Evolutionary conservation across 1,284 basidiomycete genomes (phyloP).

Genomic region (Melampsora americana): DNA sequence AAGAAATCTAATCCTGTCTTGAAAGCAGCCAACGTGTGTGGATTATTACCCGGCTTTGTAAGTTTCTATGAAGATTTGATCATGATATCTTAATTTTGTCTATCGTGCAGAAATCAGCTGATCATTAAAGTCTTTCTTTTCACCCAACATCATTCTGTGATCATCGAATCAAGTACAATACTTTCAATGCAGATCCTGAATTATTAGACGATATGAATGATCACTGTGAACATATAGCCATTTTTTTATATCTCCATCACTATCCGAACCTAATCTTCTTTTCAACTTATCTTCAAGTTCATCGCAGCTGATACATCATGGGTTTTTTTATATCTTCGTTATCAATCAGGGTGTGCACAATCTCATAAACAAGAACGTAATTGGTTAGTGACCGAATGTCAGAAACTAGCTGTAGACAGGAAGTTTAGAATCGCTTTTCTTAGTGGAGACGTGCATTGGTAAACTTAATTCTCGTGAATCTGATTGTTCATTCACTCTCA

Average conservation of each 20-base stretch:
- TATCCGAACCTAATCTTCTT: background rate
- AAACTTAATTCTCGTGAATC: background rate
- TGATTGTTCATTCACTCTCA: background rate
- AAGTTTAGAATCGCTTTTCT: slow-evolving; percentile 32
- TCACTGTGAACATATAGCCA: slow-evolving; percentile 27
- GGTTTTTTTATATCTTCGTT: background rate
- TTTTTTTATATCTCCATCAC: background rate
- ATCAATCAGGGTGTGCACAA: slow-evolving; percentile 57
- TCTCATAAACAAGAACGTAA: slow-evolving; percentile 60
- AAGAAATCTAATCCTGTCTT: slow-evolving; percentile 23
- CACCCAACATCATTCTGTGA: background rate
- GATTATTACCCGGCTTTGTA: slow-evolving; percentile 41
- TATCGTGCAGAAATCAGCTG: background rate
- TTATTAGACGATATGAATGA: slow-evolving; percentile 44
- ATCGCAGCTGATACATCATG: background rate
- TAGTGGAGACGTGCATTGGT: slow-evolving; percentile 44
- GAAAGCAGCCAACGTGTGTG: slow-evolving; percentile 21
- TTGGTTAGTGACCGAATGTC: slow-evolving; percentile 38
- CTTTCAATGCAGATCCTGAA: slow-evolving; percentile 43
- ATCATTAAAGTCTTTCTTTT: background rate
- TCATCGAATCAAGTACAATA: slow-evolving; percentile 17
- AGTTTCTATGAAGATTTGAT: slow-evolving; percentile 4
- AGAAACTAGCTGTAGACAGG: slow-evolving; percentile 13
- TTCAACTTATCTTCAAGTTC: background rate
- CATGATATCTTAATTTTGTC: background rate